Percentiles rank a stretch among this genome's conserved stretches.
Evolutionary conservation across 2,329 filamentous ascomycete genomes (phyloP).

Genomic region (Emmonsia crescens): DNA sequence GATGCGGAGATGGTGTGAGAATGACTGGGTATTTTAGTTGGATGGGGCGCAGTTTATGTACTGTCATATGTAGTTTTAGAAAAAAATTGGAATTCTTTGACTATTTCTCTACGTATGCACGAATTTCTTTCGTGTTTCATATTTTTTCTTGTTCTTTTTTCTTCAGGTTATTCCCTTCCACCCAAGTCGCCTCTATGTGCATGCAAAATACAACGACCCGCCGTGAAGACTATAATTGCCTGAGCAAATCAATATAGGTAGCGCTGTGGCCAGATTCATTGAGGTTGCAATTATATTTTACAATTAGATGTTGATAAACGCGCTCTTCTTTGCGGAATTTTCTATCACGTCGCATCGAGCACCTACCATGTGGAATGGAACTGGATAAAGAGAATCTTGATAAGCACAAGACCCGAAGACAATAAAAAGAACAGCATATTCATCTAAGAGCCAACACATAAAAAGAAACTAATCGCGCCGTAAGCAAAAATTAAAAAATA

Average conservation of each 20-base stretch:
- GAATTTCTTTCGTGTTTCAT: not conserved
- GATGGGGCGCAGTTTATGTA: not conserved
- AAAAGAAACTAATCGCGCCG: not conserved
- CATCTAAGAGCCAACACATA: not conserved
- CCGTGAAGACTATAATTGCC: not conserved
- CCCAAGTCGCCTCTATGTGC: not conserved
- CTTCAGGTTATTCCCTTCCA: not conserved
- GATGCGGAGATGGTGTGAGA: not conserved
- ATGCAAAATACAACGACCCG: not conserved
- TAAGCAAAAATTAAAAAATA: not conserved
- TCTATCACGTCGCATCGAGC: not conserved
- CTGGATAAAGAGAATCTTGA: not conserved
- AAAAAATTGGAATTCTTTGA: not conserved
- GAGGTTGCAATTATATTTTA: not conserved
- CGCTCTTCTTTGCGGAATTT: not conserved
- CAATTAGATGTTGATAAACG: not conserved
- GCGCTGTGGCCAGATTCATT: not conserved
- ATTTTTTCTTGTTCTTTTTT: not conserved
- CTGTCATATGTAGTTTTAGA: not conserved
- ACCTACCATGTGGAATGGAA: not conserved
- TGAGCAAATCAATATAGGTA: not conserved
- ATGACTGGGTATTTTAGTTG: not conserved
- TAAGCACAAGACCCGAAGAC: not conserved
- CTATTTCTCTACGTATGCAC: too few species aligned
- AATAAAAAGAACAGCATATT: conserved; percentile 1